Evolutionary conservation across 2,329 filamentous ascomycete genomes (phyloP).

Genomic region (Alternaria atra): DNA sequence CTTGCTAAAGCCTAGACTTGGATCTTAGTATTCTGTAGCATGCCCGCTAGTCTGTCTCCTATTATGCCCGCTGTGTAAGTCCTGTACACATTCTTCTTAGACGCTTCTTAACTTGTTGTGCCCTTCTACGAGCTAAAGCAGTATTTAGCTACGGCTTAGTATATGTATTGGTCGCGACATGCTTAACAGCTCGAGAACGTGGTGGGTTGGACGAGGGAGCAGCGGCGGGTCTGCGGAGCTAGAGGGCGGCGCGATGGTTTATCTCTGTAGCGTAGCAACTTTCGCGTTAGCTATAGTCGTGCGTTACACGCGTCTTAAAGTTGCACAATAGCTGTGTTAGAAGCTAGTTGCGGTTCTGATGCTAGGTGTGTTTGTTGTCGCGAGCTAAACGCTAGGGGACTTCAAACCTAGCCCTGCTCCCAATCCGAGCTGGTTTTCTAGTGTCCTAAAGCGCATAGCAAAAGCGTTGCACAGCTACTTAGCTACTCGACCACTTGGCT

Average conservation of each 20-base stretch:
- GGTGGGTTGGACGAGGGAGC: constrained; percentile 12
- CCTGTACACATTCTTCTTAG: constrained; percentile 13
- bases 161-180: constrained; percentile 20
- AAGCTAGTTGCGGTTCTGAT: constrained; percentile 10
- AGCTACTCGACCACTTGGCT: too few relatives aligned
- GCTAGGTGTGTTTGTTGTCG: constrained; percentile 8
- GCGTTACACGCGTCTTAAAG: constrained; percentile 9
- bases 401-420: constrained; percentile 6
- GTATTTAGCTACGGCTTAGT: constrained; percentile 17
- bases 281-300: constrained; percentile 17
- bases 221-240: constrained; percentile 20
- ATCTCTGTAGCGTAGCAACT: constrained; percentile 15
- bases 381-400: constrained; percentile 5
- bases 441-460: constrained; percentile 30
- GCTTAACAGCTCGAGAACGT: constrained; percentile 19
- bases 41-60: constrained; percentile 16
- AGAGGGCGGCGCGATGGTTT: constrained; percentile 14
- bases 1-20: constrained; percentile 26
- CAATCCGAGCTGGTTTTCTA: constrained; percentile 2
- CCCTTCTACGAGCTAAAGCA: constrained; percentile 17
- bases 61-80: constrained; percentile 15
- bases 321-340: constrained; percentile 14
- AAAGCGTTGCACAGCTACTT: not conserved
- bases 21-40: constrained; percentile 25
- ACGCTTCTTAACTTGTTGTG: not conserved